These are phyloP conservation scores for Naematelia aurantialba DNA, from an alignment of 768 basidiomycete species.

Conservation along the genomic window DNA sequence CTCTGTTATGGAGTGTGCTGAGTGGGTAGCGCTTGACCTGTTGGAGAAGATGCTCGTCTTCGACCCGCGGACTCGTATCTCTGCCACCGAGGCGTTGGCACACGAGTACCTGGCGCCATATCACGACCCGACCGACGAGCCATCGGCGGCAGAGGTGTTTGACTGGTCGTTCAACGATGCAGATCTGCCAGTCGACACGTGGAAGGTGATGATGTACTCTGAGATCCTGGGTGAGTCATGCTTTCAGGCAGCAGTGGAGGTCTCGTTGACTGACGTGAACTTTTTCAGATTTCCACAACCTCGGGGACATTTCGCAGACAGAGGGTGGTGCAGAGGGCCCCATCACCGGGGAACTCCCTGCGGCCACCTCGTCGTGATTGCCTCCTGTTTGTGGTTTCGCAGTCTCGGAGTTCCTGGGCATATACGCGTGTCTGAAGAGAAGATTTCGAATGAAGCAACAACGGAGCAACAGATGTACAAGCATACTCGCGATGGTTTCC, in stretches of 20 bases:
- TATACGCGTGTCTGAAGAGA: background rate
- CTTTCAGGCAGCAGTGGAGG: background rate
- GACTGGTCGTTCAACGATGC: conserved; percentile 99
- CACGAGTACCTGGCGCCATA: conserved; percentile 96
- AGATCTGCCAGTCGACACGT: conserved; percentile 94
- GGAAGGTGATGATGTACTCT: conserved; percentile 99
- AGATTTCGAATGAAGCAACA: background rate
- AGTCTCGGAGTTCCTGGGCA: background rate
- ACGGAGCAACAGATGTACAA: background rate
- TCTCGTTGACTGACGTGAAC: background rate
- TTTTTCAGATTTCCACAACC: conserved; percentile 50
- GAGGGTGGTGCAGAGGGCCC: conserved; percentile 46
- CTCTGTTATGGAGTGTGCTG: background rate
- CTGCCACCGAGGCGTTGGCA: conserved; percentile 78
- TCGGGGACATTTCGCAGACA: conserved; percentile 45
- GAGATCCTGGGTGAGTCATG: conserved; percentile 78
- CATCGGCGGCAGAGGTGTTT: conserved; percentile 85
- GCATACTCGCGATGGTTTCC: too few species aligned
- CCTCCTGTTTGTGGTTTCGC: conserved; percentile 2
- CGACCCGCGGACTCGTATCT: conserved; percentile 95
- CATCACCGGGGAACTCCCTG: conserved; percentile 42
- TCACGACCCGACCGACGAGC: conserved; percentile 97
- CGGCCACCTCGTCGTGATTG: conserved; percentile 32
- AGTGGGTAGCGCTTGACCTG: conserved; percentile 74
- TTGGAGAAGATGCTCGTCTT: conserved; percentile 99